phyloP scores from a whole-genome alignment of 2,329 filamentous ascomycete genomes.

The Purpureocillium lavendulum region DNA sequence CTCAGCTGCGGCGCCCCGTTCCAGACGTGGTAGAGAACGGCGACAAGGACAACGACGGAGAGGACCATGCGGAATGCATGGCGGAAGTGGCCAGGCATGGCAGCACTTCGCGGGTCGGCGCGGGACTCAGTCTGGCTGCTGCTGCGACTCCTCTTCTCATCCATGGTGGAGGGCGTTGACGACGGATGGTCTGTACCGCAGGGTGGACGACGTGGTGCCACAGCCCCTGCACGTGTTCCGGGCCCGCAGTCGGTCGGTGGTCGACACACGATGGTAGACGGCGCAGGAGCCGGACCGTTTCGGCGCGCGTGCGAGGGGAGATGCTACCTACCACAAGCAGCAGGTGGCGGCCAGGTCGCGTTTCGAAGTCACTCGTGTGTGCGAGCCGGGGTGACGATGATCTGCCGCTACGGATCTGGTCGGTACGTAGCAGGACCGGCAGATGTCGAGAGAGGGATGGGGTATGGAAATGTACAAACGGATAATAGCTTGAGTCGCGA shows the following conservation, averaged over 20 bases:
- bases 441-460: no score
- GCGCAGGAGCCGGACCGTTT: no score
- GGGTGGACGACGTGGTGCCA: not conserved
- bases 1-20: not conserved
- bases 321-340: slow-evolving; percentile 1
- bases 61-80: slow-evolving; percentile 14
- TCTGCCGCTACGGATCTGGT: no score
- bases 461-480: no score
- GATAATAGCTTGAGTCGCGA: no score
- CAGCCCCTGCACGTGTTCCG: no score
- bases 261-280: no score
- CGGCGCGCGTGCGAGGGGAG: no score
- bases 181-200: not conserved
- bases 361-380: not conserved
- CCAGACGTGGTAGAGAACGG: slow-evolving; percentile 10
- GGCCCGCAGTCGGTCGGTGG: no score
- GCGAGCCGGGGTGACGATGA: no score
- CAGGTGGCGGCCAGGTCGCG: not conserved
- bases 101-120: no score
- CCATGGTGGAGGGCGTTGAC: slow-evolving; percentile 13
- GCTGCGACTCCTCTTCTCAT: slow-evolving; percentile 18
- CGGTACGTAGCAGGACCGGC: no score
- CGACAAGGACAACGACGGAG: slow-evolving; percentile 14
- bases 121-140: slow-evolving; percentile 1
- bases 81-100: slow-evolving; percentile 13